Conservation (phyloP, 331 rosid genomes). For the Acacia concinna region DNA sequence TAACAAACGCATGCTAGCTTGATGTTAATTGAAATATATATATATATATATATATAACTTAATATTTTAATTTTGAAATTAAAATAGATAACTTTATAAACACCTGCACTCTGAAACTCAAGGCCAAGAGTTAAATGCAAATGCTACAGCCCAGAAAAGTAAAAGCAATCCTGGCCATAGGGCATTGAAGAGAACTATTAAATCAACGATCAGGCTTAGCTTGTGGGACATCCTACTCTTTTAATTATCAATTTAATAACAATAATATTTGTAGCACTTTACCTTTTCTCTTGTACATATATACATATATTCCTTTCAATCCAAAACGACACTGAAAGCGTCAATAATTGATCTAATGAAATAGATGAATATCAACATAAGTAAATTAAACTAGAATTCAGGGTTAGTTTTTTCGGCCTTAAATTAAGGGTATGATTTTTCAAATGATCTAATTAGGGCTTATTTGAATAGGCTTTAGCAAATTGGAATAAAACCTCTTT, state of each 20-base stretch:
- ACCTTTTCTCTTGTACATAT: not conserved
- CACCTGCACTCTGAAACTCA: too few relatives aligned
- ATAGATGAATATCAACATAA: not conserved
- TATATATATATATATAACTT: too few relatives aligned
- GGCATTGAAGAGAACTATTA: not conserved
- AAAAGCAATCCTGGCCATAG: not conserved
- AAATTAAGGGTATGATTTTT: too few relatives aligned
- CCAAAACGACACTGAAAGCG: not conserved
- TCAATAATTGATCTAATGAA: not conserved
- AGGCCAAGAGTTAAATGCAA: not conserved
- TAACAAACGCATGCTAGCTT: too few relatives aligned
- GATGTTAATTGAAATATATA: too few relatives aligned
- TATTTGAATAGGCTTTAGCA: too few relatives aligned
- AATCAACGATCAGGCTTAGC: not conserved
- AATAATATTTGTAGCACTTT: not conserved
- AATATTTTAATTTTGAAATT: too few relatives aligned
- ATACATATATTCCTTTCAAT: not conserved
- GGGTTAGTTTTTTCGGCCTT: not conserved
- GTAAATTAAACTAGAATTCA: not conserved
- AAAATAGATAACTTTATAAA: too few relatives aligned
- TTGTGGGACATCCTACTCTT: not conserved
- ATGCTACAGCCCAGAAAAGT: not conserved
- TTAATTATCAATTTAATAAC: not conserved
- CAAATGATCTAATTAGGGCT: too few relatives aligned
- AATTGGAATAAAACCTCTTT: too few relatives aligned